These are phyloP conservation scores for Tolypocladium ovalisporum DNA, from an alignment of 2,329 filamentous ascomycete genomes.

Conservation along the genomic window DNA sequence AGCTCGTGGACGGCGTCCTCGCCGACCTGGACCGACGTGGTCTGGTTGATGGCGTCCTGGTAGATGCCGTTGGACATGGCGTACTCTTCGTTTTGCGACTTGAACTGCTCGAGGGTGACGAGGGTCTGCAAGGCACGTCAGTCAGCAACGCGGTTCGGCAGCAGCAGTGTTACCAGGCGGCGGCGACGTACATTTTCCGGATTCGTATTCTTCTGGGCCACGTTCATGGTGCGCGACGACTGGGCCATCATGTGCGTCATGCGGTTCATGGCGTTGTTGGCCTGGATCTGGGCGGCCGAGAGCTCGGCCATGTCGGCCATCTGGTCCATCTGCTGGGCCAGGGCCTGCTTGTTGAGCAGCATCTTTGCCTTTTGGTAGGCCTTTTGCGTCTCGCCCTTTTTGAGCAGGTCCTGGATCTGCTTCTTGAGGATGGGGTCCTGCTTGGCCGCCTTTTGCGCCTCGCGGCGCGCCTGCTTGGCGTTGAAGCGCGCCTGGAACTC, in stretches of 20 bases:
- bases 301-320: conserved; percentile 55
- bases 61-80: conserved; percentile 63
- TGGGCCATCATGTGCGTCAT: conserved; percentile 55
- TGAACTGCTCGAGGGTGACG: conserved; percentile 49
- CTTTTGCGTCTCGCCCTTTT: conserved; percentile 52
- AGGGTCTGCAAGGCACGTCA: conserved; percentile 31
- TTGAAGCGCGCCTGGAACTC: conserved; percentile 55
- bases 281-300: conserved; percentile 49
- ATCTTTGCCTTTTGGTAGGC: conserved; percentile 54
- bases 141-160: not conserved
- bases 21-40: conserved; percentile 61
- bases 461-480: conserved; percentile 50
- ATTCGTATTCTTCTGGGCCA: conserved; percentile 47
- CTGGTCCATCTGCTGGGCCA: conserved; percentile 53
- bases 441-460: conserved; percentile 49
- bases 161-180: not conserved
- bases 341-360: conserved; percentile 49
- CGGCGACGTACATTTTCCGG: conserved; percentile 36
- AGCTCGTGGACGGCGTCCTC: conserved; percentile 80
- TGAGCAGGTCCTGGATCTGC: conserved; percentile 52
- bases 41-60: conserved; percentile 72
- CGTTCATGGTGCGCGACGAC: conserved; percentile 46
- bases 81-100: conserved; percentile 52
- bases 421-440: conserved; percentile 50
- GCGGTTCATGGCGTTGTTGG: conserved; percentile 54